Percentiles rank a stretch among this genome's conserved stretches.
Conservation (phyloP, 345 rosid genomes). For the Eutrema heterophyllum region DNA sequence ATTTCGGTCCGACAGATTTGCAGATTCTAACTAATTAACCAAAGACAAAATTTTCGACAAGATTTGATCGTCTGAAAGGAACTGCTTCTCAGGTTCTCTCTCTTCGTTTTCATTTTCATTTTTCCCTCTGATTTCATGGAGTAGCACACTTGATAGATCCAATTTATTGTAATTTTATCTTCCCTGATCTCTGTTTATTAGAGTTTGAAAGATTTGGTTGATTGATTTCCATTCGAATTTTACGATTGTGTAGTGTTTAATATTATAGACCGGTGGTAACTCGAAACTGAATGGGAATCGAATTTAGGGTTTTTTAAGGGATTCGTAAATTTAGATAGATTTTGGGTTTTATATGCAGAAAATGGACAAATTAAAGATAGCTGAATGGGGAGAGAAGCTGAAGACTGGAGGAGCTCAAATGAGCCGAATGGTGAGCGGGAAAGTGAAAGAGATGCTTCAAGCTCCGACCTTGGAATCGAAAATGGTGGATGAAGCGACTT, state of each 20-base stretch:
- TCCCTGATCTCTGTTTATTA: background rate
- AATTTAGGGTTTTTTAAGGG: slow-evolving; percentile 5
- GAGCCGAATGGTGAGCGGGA: slow-evolving; percentile 70
- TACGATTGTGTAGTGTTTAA: background rate
- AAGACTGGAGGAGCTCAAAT: slow-evolving; percentile 80
- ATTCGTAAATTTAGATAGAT: background rate
- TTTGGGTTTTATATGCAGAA: background rate
- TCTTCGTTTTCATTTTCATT: background rate
- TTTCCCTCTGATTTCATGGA: background rate
- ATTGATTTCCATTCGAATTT: background rate
- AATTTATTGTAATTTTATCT: background rate
- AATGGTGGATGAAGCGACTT: slow-evolving; percentile 85
- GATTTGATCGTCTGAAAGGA: slow-evolving; percentile 14
- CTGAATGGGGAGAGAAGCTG: slow-evolving; percentile 69
- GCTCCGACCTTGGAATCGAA: slow-evolving; percentile 70
- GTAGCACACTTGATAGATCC: slow-evolving; percentile 3
- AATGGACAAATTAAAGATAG: slow-evolving; percentile 68
- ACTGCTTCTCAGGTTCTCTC: slow-evolving; percentile 11
- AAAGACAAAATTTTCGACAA: background rate
- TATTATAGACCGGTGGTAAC: background rate
- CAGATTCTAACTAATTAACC: background rate
- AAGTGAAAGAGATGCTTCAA: slow-evolving; percentile 80
- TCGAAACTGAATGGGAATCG: background rate
- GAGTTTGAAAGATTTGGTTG: background rate
- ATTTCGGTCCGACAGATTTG: slow-evolving; percentile 24